Evolutionary conservation across 2,329 filamentous ascomycete genomes (phyloP).

Genomic region (Ophiobolus disseminans): DNA sequence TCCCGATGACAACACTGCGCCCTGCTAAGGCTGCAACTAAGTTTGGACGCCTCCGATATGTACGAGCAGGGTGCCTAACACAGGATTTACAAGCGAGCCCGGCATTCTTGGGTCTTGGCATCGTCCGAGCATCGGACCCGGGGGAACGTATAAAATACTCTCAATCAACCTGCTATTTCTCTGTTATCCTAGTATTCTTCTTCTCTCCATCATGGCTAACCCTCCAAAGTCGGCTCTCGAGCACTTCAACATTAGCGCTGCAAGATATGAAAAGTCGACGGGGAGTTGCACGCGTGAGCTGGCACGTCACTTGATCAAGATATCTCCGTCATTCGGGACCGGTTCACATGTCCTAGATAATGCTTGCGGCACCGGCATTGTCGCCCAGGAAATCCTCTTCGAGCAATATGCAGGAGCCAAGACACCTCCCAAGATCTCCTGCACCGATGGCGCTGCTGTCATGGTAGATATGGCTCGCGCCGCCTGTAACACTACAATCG

Average conservation of each 20-base stretch:
- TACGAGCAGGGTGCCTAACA: too few species aligned
- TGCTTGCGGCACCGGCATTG: slow-evolving; percentile 34
- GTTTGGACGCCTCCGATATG: too few species aligned
- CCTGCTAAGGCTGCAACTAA: too few species aligned
- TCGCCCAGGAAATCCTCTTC: slow-evolving; percentile 23
- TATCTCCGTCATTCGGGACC: slow-evolving; percentile 15
- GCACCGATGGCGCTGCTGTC: slow-evolving; percentile 10
- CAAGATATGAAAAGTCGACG: slow-evolving; percentile 19
- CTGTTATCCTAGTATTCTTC: too few species aligned
- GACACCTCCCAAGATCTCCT: slow-evolving; percentile 8
- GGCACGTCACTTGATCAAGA: slow-evolving; percentile 18
- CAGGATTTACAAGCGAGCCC: too few species aligned
- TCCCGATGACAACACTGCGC: too few species aligned
- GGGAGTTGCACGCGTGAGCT: slow-evolving; percentile 25
- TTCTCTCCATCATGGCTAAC: neutral
- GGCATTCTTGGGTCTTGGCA: too few species aligned
- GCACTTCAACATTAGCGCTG: neutral
- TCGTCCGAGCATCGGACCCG: too few species aligned
- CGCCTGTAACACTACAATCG: neutral
- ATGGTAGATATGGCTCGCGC: slow-evolving; percentile 18
- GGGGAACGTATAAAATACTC: too few species aligned
- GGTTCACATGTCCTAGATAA: slow-evolving; percentile 32
- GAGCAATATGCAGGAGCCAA: neutral
- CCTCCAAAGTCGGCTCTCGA: neutral
- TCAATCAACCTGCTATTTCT: too few species aligned